A percentile compares a stretch with the other conserved stretches of the same genome.
Conservation (phyloP, 345 rosid species). For the Cardamine chenopodiifolia region DNA sequence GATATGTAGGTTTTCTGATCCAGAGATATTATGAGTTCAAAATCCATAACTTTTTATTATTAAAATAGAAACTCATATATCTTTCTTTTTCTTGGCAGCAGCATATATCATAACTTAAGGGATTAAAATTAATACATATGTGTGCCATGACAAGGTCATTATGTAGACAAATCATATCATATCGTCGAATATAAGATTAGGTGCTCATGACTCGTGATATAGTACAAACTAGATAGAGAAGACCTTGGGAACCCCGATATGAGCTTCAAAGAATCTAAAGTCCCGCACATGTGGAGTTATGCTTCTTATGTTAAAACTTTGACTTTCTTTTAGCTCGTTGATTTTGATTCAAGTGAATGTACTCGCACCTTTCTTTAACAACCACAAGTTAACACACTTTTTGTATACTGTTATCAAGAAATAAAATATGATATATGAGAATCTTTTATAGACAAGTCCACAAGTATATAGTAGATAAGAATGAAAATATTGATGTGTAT, state of each 20-base stretch:
- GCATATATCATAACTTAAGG: not conserved
- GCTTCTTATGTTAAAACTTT: conserved; percentile 46
- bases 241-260: conserved; percentile 49
- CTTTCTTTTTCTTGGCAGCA: too few relatives aligned
- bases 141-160: conserved; percentile 13
- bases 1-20: too few relatives aligned
- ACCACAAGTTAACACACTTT: not conserved
- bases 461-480: not conserved
- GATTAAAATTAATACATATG: not conserved
- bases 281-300: conserved; percentile 50
- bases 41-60: not conserved
- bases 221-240: conserved; percentile 44
- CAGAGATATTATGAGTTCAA: not conserved
- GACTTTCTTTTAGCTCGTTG: conserved; percentile 25
- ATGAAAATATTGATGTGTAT: not conserved
- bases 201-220: not conserved
- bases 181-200: not conserved
- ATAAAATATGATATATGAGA: not conserved
- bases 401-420: not conserved
- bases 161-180: conserved; percentile 7
- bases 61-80: too few relatives aligned
- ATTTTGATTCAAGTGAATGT: not conserved
- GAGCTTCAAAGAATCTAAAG: conserved; percentile 32
- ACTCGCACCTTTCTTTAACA: not conserved
- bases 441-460: not conserved